Conservation (phyloP, 345 rosid genomes). For the Microcos paniculata region DNA sequence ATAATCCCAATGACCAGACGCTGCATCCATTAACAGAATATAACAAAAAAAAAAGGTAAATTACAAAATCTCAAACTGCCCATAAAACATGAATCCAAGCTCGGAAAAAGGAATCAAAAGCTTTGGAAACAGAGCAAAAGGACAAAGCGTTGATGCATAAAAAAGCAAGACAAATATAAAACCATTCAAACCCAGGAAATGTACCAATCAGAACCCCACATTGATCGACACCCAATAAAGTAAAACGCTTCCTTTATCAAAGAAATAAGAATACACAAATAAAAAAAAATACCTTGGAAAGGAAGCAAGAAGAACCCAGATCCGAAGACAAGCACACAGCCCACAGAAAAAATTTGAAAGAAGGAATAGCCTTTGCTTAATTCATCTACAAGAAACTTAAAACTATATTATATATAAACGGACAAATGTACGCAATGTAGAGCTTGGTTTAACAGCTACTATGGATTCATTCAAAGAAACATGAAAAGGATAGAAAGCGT, state of each 20-base stretch:
- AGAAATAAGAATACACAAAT: neutral
- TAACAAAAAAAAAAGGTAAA: neutral
- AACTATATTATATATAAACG: neutral
- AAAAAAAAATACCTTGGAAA: neutral
- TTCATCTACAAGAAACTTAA: neutral
- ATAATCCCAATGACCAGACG: conserved; percentile 3
- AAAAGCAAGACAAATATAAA: conserved; percentile 3
- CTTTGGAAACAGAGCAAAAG: conserved; percentile 11
- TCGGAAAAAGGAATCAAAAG: neutral
- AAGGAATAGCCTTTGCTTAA: neutral
- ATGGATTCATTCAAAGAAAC: neutral
- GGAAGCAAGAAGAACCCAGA: conserved; percentile 6
- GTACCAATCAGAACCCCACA: neutral
- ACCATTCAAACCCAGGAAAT: conserved; percentile 5
- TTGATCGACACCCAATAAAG: neutral
- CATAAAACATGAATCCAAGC: neutral
- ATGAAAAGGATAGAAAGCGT: neutral
- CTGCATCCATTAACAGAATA: conserved; percentile 10
- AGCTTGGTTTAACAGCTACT: neutral
- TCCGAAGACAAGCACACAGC: conserved; percentile 36
- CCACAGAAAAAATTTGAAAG: conserved; percentile 4
- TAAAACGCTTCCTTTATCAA: neutral
- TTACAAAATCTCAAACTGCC: neutral
- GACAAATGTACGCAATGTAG: neutral
- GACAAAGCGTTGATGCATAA: neutral